Conservation (phyloP, 2,329 filamentous ascomycete species). For the Cladorrhinum sp. region DNA sequence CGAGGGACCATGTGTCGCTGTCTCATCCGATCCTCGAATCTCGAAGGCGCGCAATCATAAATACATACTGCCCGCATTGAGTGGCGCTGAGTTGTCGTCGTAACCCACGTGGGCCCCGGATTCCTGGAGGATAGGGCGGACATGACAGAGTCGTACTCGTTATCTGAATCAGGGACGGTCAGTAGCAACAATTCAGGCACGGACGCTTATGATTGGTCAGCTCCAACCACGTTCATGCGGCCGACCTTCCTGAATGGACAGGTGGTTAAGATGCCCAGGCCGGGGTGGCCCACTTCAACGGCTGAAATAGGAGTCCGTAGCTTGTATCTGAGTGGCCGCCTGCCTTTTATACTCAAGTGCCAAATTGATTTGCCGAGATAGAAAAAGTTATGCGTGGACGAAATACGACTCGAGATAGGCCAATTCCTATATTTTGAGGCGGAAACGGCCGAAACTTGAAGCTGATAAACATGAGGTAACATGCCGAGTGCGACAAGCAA, state of each 20-base stretch:
- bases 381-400: neutral
- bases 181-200: neutral
- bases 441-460: neutral
- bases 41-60: neutral
- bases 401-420: neutral
- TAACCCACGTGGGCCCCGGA: neutral
- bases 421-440: neutral
- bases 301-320: neutral
- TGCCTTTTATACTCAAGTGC: constrained; percentile 5
- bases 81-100: neutral
- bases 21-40: neutral
- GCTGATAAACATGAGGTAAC: neutral
- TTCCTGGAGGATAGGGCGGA: constrained; percentile 3
- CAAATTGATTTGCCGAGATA: neutral
- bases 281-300: neutral
- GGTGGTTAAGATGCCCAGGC: constrained; percentile 19
- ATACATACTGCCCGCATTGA: neutral
- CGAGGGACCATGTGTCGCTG: neutral
- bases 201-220: constrained; percentile 17
- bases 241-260: constrained; percentile 26
- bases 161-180: constrained; percentile 14
- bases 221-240: constrained; percentile 15
- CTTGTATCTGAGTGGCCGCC: constrained; percentile 1
- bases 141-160: constrained; percentile 9
- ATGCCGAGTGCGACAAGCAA: neutral